These are phyloP conservation scores for Plectosphaerella cucumerina DNA, from an alignment of 2,329 filamentous ascomycete genomes.

Conservation along the genomic window DNA sequence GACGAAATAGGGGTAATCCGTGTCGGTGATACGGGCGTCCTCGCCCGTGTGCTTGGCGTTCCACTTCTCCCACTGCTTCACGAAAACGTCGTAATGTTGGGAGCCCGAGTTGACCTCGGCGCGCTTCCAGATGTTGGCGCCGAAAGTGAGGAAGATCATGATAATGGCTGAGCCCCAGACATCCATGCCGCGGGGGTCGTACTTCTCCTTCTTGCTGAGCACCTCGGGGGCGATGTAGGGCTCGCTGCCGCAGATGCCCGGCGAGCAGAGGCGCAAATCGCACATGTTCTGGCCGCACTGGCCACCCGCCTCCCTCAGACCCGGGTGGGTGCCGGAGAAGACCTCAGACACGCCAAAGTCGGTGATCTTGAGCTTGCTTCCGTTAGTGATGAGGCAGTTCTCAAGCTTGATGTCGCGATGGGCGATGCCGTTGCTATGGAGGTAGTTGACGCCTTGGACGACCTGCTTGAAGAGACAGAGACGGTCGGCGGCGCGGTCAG, in stretches of 20 bases:
- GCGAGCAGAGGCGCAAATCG: constrained; percentile 65
- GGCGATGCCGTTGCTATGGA: constrained; percentile 80
- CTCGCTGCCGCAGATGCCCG: constrained; percentile 79
- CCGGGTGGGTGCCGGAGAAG: constrained; percentile 77
- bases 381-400: constrained; percentile 73
- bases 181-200: constrained; percentile 75
- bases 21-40: constrained; percentile 42
- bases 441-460: constrained; percentile 74
- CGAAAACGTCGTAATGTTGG: constrained; percentile 60
- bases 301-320: constrained; percentile 66
- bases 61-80: constrained; percentile 66
- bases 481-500: constrained; percentile 64
- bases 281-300: constrained; percentile 71
- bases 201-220: constrained; percentile 58
- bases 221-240: constrained; percentile 90
- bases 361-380: constrained; percentile 83
- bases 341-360: constrained; percentile 90
- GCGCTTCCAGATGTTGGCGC: constrained; percentile 69
- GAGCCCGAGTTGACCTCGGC: constrained; percentile 49
- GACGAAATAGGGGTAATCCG: constrained; percentile 60
- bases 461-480: constrained; percentile 88
- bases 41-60: constrained; percentile 46
- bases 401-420: constrained; percentile 91
- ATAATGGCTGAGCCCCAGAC: constrained; percentile 85
- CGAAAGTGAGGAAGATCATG: constrained; percentile 72